phyloP scores from a whole-genome alignment of 305 asterid species.

The Fraxinus velutina region DNA sequence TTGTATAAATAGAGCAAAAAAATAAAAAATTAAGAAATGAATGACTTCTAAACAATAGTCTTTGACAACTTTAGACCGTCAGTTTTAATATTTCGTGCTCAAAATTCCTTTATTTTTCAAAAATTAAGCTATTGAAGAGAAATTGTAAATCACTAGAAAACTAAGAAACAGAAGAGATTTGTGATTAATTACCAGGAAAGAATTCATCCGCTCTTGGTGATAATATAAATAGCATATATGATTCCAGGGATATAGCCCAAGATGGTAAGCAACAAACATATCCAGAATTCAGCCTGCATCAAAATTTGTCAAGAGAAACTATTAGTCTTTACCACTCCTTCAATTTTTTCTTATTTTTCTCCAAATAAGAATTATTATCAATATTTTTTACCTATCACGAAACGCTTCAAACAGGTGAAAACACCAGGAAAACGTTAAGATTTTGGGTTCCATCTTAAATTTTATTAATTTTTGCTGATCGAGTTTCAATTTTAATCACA shows the following conservation, averaged over 20 bases:
- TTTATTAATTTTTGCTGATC: neutral
- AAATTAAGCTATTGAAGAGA: too few relatives aligned
- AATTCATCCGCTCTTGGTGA: slow-evolving; percentile 47
- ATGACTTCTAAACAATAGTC: neutral
- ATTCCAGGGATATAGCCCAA: slow-evolving; percentile 64
- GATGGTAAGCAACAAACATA: slow-evolving; percentile 51
- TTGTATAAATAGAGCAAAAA: too few relatives aligned
- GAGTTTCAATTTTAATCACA: neutral
- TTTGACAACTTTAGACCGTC: neutral
- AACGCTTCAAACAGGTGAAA: neutral
- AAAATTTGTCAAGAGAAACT: neutral
- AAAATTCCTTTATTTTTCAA: neutral
- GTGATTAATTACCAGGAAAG: slow-evolving; percentile 22
- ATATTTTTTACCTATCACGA: neutral
- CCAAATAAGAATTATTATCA: neutral
- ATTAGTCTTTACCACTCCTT: neutral
- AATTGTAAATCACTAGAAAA: neutral
- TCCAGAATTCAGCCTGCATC: slow-evolving; percentile 61
- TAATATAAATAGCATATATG: slow-evolving; percentile 52
- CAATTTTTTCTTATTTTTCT: neutral
- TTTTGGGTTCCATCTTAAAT: too few relatives aligned
- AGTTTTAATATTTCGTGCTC: neutral
- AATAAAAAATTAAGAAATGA: neutral
- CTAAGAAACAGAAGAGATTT: neutral
- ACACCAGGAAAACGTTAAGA: neutral